Evolutionary conservation across 139 green algal genomes (phyloP), one percentile per base, ranked within the genome.

Genomic region (Tetradesmus lagerheimii): DNA sequence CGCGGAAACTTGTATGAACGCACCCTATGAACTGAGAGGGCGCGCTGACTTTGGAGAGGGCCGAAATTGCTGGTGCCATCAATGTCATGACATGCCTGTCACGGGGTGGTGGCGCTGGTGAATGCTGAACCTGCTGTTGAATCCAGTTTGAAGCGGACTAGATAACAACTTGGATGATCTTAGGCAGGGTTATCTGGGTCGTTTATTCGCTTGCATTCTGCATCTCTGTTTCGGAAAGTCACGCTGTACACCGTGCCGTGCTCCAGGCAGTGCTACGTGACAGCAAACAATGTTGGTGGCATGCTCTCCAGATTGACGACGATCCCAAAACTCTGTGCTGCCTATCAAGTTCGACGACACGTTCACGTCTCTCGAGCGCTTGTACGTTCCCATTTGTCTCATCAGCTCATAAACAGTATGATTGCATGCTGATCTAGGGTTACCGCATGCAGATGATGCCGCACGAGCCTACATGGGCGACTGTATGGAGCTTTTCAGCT

Each of bases 401-500:
- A 64, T 5, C 12, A 23, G 12, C 4, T 31, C 20, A 31, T 23
- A 9, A n/a, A n/a, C n/a, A 31, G 2, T 9, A 71, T n/a, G 20
- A 31, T n/a, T 23, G 31, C 23, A 18, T 71, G 1, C 57, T 78
- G 27, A 78, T 41, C 27, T 38, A 23, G n/a, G 29, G 11, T 8
- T 29, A 23, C 20, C 11, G 2, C 79, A 31, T n/a, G 80, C 80
- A 86, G 82, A 87, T 87, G 82, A 23, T 87, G 16, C 82, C 82
- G 23, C 82, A 87, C 16, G 82, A 88, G 83, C 83, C 83, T 41
- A 80, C 83, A 64, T 88, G 83, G 83, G 83, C 62, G 2, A 80
- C 64, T n/a, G 64, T 88, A 5, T 50, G 83, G 34, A 34, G 75
- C 43, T 88, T 88, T 64, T 88, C 83, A 45, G 83, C 83, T 31